phyloP scores from a whole-genome alignment of 2,329 filamentous ascomycete species.

The Blastomyces gilchristii region DNA sequence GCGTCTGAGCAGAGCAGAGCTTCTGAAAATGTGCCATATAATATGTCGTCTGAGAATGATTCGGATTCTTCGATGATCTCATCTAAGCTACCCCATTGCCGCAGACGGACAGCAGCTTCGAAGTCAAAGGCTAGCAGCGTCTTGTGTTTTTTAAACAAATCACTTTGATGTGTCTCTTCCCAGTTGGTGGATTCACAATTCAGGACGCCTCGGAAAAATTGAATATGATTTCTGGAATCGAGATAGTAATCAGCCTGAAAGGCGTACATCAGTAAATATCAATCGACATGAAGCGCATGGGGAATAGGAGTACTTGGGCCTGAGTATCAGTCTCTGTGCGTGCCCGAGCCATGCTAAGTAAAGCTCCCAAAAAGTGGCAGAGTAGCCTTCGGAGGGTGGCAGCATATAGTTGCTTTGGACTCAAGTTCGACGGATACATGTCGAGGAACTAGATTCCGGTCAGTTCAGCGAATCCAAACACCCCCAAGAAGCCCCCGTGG shows the following conservation, averaged over 20 bases:
- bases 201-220: slow-evolving; percentile 42
- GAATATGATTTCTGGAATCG: slow-evolving; percentile 50
- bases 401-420: slow-evolving; percentile 31
- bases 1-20: slow-evolving; percentile 47
- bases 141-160: slow-evolving; percentile 53
- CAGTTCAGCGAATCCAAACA: slow-evolving; percentile 19
- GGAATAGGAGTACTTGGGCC: slow-evolving; percentile 29
- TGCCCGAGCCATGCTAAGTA: slow-evolving; percentile 39
- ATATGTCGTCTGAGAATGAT: slow-evolving; percentile 28
- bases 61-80: slow-evolving; percentile 45
- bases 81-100: slow-evolving; percentile 56
- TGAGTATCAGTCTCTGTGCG: slow-evolving; percentile 35
- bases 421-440: slow-evolving; percentile 23
- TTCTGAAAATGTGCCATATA: slow-evolving; percentile 57
- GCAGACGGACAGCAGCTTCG: slow-evolving; percentile 59
- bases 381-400: slow-evolving; percentile 52
- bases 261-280: slow-evolving; percentile 5
- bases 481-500: neutral
- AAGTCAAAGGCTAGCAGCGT: slow-evolving; percentile 67
- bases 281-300: neutral
- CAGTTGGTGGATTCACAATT: slow-evolving; percentile 35
- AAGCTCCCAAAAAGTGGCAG: slow-evolving; percentile 56
- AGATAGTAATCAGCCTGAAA: slow-evolving; percentile 52
- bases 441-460: slow-evolving; percentile 34
- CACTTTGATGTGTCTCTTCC: slow-evolving; percentile 38